Base-by-base conservation (phyloP, 2,329 filamentous ascomycete species). In the Clonostachys rhizophaga region DNA sequence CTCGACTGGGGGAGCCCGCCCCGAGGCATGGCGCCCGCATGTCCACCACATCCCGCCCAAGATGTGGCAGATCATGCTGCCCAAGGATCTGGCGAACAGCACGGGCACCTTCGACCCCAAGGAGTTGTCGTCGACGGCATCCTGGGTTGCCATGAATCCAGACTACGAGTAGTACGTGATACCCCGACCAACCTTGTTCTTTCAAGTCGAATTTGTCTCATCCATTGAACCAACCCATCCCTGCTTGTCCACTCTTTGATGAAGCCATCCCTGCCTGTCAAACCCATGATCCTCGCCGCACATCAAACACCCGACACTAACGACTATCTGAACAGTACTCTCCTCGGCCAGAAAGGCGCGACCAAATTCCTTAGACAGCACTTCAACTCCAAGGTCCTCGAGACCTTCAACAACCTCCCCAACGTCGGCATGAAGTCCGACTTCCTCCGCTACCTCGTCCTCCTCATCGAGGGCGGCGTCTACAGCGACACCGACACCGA, bases 401-500 rank as follows among this genome's bases (percentile, higher is more conserved):
- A 44, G 10, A 39, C 39, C 5, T 49, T 43, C 41, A 37, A 49
- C 14, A 42, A 40, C 20, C 42, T 49, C 24, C 34, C 34, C 20
- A 49, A 49, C 36, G 56, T 55, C 9, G 62, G 57, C 30, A 54
- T 63, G 44, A 61, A 61, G 43, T 61, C 62, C 9, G 55, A 61
- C 37, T 45, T 61, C 6, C 52, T 61, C 3, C 57, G 58, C 3
- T 60, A 61, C 47, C 52, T 60, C 7, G 33, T 61, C 34, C 54
- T 61, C 24, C 42, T 42, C 30, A 44, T 50, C 4, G 58, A 65
- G 34, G 65, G 66, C 12, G 66, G 72, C 12, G 48, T 49, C 10
- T 50, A 50, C 33, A 43, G 44, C 17, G 48, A 50, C 42, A 42
- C 39, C 37, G 79, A 83, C 54, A 78, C 81, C 13, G 73, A 79